A percentile compares a stretch with the other conserved stretches of the same genome.
These are phyloP conservation scores for Neurospora sp. DNA, from an alignment of 2,329 filamentous ascomycete species.

Conservation along the genomic window DNA sequence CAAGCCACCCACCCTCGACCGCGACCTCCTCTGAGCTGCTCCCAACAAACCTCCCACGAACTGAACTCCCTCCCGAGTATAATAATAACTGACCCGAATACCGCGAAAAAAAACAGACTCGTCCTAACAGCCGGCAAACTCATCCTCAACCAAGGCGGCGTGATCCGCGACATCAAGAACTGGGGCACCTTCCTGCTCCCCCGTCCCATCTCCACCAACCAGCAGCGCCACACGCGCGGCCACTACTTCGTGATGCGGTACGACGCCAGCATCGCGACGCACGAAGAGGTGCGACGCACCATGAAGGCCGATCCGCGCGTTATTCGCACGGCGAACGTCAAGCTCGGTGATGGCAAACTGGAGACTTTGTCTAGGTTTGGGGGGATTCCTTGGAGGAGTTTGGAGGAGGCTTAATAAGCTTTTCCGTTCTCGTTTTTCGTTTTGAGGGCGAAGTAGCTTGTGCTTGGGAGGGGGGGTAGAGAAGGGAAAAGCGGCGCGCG, in stretches of 20 bases:
- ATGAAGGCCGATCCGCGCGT: conserved; percentile 81
- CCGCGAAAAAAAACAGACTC: conserved; percentile 48
- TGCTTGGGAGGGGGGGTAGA: too few species aligned
- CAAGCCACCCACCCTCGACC: too few species aligned
- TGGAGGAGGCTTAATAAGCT: conserved; percentile 9
- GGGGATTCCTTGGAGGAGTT: conserved; percentile 36
- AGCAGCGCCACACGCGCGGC: conserved; percentile 71
- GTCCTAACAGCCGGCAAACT: conserved; percentile 74
- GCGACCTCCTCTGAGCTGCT: too few species aligned
- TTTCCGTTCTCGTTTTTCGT: neutral
- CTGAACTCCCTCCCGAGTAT: too few species aligned
- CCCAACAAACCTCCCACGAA: too few species aligned
- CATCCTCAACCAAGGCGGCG: conserved; percentile 74
- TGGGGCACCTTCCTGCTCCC: conserved; percentile 91
- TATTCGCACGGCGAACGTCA: conserved; percentile 79
- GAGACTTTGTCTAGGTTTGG: conserved; percentile 49
- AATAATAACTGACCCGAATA: too few species aligned
- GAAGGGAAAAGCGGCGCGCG: too few species aligned
- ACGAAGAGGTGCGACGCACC: conserved; percentile 64
- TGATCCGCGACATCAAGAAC: conserved; percentile 86
- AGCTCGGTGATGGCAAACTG: conserved; percentile 78
- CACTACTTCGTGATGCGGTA: conserved; percentile 99
- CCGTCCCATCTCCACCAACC: conserved; percentile 66
- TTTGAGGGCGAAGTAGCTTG: too few species aligned
- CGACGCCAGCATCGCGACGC: conserved; percentile 64